Evolutionary conservation across 176 grass and related monocot species (phyloP), one percentile per base, ranked within the genome.

Genomic region (Ensete glaucum): DNA sequence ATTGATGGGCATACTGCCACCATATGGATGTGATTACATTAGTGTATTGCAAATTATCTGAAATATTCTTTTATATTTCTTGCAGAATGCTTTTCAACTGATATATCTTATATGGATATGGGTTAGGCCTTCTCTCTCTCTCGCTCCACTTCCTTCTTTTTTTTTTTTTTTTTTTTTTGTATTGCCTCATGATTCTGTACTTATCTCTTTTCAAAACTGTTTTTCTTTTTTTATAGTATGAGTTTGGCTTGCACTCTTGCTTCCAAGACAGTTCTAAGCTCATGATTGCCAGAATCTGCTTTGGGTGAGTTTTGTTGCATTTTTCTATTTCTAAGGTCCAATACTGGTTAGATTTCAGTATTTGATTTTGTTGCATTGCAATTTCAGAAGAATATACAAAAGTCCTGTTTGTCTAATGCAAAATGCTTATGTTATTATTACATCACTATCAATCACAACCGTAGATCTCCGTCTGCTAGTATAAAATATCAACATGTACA

Each of bases 51-150:
- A 17, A 16, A 60, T 14, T n/a, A 60, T n/a, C 12, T 60, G 5
- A 60, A 60, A 17, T 60, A 3, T 16, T 77, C 65, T 73, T 53
- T 34, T 73, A 75, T 79, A 53, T 17, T 12, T 77, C 34, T 43
- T 43, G 83, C 81, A 92, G 87, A 96, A 92, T 75, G 87, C 89
- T 0, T 92, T 96, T 64, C 85, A 96, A 69, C 80, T 96, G 72
- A 96, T 89, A 82, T 91, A 96, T 79, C 92, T 96, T 80, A 52
- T 96, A n/a, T 96, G 89, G 92, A 96, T 96, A 23, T 79, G 88
- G 81, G 92, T 96, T 83, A 87, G 52, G 34, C 34, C 34, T 43
- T 43, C 34, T 43, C 3, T 43, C 34, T 43, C 34, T 3, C 26
- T 14, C 4, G n/a, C n/a, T 23, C 22, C 73, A 4, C 21, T 57